Conservation (phyloP, 1,284 basidiomycete species). For the Ceratobasidium sp. region DNA sequence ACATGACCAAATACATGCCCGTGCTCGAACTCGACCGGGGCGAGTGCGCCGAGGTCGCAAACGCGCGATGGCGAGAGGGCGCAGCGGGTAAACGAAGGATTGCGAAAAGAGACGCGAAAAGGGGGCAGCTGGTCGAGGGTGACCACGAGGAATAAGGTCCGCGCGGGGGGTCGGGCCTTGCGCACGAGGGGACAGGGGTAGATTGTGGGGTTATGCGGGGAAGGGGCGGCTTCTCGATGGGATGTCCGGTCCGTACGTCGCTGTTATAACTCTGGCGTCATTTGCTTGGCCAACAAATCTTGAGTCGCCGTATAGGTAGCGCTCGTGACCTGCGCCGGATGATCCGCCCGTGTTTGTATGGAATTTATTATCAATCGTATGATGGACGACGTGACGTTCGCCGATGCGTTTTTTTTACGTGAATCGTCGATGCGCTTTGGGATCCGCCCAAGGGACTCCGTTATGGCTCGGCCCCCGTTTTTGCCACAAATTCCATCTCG, state of each 20-base stretch:
- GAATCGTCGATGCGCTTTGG: no score
- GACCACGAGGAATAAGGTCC: neutral
- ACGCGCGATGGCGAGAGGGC: conserved; percentile 81
- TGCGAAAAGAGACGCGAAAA: conserved; percentile 31
- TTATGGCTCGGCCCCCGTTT: no score
- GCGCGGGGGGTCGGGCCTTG: neutral
- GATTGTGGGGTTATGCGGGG: neutral
- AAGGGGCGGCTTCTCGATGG: neutral
- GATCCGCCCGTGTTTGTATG: conserved; percentile 22
- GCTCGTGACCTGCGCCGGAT: neutral
- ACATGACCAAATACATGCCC: conserved; percentile 74
- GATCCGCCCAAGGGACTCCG: no score
- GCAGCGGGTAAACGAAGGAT: conserved; percentile 51
- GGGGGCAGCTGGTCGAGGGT: no score
- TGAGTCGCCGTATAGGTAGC: no score
- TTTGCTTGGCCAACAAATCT: no score
- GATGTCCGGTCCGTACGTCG: neutral
- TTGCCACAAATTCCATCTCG: no score
- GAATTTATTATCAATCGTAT: no score
- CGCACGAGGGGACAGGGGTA: neutral
- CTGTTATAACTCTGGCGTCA: neutral
- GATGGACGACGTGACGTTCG: no score
- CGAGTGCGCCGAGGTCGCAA: conserved; percentile 78
- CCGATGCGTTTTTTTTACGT: no score
- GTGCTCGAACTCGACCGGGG: conserved; percentile 76